Evolutionary conservation across 345 rosid species (phyloP).

Genomic region (Citrus medica): DNA sequence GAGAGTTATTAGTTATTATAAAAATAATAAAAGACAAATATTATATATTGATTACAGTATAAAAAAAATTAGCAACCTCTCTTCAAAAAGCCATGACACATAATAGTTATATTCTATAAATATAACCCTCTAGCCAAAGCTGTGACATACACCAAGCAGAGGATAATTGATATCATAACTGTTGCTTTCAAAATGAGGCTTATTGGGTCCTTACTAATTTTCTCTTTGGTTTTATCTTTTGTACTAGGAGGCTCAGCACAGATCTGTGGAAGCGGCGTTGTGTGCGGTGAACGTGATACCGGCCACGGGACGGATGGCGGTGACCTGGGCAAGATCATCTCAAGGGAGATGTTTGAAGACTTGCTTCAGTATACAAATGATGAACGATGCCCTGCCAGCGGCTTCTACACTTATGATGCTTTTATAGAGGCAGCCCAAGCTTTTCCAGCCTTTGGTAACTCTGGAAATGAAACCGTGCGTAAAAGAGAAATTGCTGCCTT

Average conservation of each 20-base stretch:
- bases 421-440: constrained; percentile 48
- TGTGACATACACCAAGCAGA: neutral
- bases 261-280: constrained; percentile 53
- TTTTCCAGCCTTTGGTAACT: constrained; percentile 43
- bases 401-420: constrained; percentile 61
- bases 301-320: constrained; percentile 29
- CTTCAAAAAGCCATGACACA: neutral
- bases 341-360: constrained; percentile 31
- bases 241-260: constrained; percentile 24
- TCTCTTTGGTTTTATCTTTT: constrained; percentile 8
- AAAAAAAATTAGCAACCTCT: too few relatives aligned
- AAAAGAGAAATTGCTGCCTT: constrained; percentile 61
- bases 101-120: neutral
- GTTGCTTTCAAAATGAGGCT: constrained; percentile 1
- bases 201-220: neutral
- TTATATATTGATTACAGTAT: too few relatives aligned
- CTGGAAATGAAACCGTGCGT: constrained; percentile 31
- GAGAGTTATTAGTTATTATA: too few relatives aligned
- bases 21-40: too few relatives aligned
- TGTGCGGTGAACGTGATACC: constrained; percentile 29
- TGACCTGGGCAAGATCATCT: constrained; percentile 30
- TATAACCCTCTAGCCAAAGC: neutral
- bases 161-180: neutral
- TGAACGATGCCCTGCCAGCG: constrained; percentile 41
- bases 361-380: constrained; percentile 48